These are phyloP conservation scores for Metschnikowia sp. DNA, from an alignment of 805 yeast species.

Conservation along the genomic window DNA sequence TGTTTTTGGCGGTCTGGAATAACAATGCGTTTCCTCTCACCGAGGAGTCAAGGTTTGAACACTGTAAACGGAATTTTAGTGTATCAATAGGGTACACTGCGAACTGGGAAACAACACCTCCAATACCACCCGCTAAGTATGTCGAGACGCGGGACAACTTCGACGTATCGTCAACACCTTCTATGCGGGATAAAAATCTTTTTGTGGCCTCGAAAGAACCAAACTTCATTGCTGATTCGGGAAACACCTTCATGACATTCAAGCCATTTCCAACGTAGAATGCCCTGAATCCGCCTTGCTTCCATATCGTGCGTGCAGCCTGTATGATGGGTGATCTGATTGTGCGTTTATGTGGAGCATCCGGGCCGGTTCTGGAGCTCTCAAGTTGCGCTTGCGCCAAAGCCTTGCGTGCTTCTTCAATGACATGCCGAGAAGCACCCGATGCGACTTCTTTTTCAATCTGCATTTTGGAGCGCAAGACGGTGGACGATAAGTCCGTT, in stretches of 20 bases:
- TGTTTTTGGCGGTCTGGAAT: slow-evolving; percentile 64
- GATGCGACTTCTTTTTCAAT: slow-evolving; percentile 35
- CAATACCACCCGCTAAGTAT: slow-evolving; percentile 91
- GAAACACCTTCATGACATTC: slow-evolving; percentile 90
- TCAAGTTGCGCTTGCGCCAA: slow-evolving; percentile 26
- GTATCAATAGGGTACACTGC: slow-evolving; percentile 96
- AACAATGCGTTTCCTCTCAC: slow-evolving; percentile 61
- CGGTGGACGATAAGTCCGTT: slow-evolving; percentile 72
- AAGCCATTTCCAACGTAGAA: slow-evolving; percentile 96
- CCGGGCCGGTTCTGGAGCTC: slow-evolving; percentile 31
- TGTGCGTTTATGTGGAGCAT: slow-evolving; percentile 41
- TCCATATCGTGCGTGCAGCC: slow-evolving; percentile 78
- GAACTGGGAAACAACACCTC: slow-evolving; percentile 91
- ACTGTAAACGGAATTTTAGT: slow-evolving; percentile 86
- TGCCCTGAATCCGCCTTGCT: slow-evolving; percentile 81
- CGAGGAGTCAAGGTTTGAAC: slow-evolving; percentile 72
- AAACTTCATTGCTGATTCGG: slow-evolving; percentile 96
- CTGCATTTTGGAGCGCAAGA: slow-evolving; percentile 53
- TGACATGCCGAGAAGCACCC: slow-evolving; percentile 33
- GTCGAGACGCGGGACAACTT: slow-evolving; percentile 75
- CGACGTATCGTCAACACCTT: slow-evolving; percentile 68
- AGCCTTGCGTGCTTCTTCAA: slow-evolving; percentile 32
- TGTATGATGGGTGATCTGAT: slow-evolving; percentile 73
- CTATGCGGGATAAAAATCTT: slow-evolving; percentile 64
- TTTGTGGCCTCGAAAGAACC: slow-evolving; percentile 92